Evolutionary conservation across 495 filamentous ascomycete species (phyloP).

Genomic region (Daldinia decipiens): DNA sequence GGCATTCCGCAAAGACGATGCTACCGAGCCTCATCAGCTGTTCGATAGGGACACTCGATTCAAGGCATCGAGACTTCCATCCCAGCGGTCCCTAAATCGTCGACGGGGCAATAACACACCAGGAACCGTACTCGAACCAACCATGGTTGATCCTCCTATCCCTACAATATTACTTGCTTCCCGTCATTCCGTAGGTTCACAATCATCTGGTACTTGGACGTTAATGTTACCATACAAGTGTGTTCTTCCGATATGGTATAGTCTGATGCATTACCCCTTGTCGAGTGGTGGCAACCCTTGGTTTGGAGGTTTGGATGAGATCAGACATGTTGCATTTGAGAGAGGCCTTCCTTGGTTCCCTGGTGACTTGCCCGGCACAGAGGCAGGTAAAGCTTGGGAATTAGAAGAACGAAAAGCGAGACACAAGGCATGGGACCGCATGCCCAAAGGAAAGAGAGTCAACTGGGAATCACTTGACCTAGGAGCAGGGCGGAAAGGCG

Average conservation of each 20-base stretch:
- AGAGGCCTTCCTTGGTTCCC: constrained; percentile 85
- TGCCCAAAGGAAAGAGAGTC: constrained; percentile 82
- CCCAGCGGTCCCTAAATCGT: constrained; percentile 87
- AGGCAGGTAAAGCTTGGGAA: constrained; percentile 83
- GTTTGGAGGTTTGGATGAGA: constrained; percentile 84
- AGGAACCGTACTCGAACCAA: constrained; percentile 68
- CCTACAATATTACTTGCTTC: constrained; percentile 79
- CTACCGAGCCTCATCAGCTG: constrained; percentile 63
- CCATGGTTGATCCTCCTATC: constrained; percentile 78
- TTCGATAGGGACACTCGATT: constrained; percentile 75
- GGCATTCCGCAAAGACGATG: constrained; percentile 74
- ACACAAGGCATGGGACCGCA: constrained; percentile 75
- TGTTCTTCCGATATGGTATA: constrained; percentile 85
- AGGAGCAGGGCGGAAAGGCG: constrained; percentile 78
- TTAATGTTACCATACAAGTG: constrained; percentile 93
- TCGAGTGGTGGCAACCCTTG: constrained; percentile 80
- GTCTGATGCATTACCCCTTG: constrained; percentile 84
- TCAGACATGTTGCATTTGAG: constrained; percentile 85
- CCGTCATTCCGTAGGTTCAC: constrained; percentile 56
- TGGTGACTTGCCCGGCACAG: constrained; percentile 84
- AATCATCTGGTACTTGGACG: constrained; percentile 78
- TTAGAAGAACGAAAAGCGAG: constrained; percentile 68
- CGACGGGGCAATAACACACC: constrained; percentile 75
- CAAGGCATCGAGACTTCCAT: constrained; percentile 70
- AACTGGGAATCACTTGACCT: constrained; percentile 82